Evolutionary conservation across 2,329 filamentous ascomycete species (phyloP).

Genomic region (Arthrobotrys pseudoclavata): DNA sequence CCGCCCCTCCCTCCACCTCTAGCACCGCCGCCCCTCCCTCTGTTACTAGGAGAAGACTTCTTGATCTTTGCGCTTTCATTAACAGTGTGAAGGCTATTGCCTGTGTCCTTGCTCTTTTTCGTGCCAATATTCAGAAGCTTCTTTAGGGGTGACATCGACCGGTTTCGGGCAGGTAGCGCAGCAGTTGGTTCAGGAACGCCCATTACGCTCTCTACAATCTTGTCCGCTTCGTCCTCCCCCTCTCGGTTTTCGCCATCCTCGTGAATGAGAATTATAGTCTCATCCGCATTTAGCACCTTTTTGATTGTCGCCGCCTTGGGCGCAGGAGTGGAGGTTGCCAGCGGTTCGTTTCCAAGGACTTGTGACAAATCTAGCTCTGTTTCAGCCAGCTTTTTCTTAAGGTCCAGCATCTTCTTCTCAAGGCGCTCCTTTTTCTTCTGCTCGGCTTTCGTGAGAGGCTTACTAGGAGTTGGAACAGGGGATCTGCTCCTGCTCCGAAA

Average conservation of each 20-base stretch:
- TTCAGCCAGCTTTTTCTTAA: conserved; percentile 52
- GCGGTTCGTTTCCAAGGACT: conserved; percentile 35
- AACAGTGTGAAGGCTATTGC: conserved; percentile 38
- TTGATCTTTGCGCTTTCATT: conserved; percentile 58
- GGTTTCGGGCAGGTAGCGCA: conserved; percentile 31
- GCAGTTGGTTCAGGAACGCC: conserved; percentile 44
- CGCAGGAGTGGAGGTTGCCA: conserved; percentile 30
- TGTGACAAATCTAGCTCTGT: conserved; percentile 45
- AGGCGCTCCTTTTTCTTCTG: conserved; percentile 57
- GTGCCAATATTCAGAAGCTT: conserved; percentile 50
- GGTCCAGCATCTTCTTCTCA: conserved; percentile 51
- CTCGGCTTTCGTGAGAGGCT: conserved; percentile 54
- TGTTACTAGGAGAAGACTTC: conserved; percentile 42
- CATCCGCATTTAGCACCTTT: conserved; percentile 25
- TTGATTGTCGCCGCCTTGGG: conserved; percentile 7
- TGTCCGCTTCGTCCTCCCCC: conserved; percentile 41
- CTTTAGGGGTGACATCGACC: conserved; percentile 55
- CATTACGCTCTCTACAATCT: conserved; percentile 56
- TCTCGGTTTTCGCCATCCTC: conserved; percentile 31
- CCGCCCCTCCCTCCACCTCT: conserved; percentile 41
- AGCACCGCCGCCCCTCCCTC: conserved; percentile 33
- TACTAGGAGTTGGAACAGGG: conserved; percentile 32
- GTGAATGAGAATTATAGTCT: conserved; percentile 45
- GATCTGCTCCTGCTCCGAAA: conserved; percentile 46
- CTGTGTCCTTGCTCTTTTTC: conserved; percentile 42